These are phyloP conservation scores for Cercospora zeae-maydis DNA, from an alignment of 2,329 filamentous ascomycete species.

Conservation along the genomic window DNA sequence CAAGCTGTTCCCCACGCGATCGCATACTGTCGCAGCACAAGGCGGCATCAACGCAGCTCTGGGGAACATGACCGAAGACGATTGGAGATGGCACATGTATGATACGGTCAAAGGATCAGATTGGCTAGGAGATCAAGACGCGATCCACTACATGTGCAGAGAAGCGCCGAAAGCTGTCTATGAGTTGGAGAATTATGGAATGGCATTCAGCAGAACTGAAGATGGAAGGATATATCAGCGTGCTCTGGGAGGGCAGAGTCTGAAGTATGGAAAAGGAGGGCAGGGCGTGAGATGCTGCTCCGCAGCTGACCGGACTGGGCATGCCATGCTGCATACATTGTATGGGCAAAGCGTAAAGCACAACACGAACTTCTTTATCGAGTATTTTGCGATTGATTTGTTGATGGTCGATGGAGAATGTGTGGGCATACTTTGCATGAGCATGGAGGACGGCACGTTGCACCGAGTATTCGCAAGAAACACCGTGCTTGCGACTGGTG, in stretches of 20 bases:
- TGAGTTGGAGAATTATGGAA: constrained; percentile 55
- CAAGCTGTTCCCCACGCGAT: constrained; percentile 59
- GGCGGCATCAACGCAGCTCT: constrained; percentile 61
- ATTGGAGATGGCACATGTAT: constrained; percentile 61
- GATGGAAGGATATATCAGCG: constrained; percentile 49
- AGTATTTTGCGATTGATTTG: constrained; percentile 50
- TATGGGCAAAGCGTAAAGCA: constrained; percentile 50
- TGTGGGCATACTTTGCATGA: constrained; percentile 46
- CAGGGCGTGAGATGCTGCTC: constrained; percentile 49
- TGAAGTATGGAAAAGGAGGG: constrained; percentile 48
- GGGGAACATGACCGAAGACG: constrained; percentile 55
- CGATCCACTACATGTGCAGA: constrained; percentile 58
- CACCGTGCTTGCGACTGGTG: constrained; percentile 49
- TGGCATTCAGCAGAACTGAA: constrained; percentile 51
- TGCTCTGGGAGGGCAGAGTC: constrained; percentile 48
- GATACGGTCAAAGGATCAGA: constrained; percentile 58
- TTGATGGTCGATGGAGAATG: constrained; percentile 50
- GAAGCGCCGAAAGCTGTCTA: constrained; percentile 54
- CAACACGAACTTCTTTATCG: constrained; percentile 50
- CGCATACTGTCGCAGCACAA: constrained; percentile 64
- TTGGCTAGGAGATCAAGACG: constrained; percentile 59
- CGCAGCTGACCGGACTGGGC: constrained; percentile 48
- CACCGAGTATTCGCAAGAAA: constrained; percentile 50
- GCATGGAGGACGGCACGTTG: constrained; percentile 50
- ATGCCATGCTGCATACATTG: constrained; percentile 51